Percentiles rank a stretch among this genome's conserved stretches.
These are phyloP conservation scores for Tranzscheliella williamsii DNA, from an alignment of 1,284 basidiomycete species.

Conservation along the genomic window DNA sequence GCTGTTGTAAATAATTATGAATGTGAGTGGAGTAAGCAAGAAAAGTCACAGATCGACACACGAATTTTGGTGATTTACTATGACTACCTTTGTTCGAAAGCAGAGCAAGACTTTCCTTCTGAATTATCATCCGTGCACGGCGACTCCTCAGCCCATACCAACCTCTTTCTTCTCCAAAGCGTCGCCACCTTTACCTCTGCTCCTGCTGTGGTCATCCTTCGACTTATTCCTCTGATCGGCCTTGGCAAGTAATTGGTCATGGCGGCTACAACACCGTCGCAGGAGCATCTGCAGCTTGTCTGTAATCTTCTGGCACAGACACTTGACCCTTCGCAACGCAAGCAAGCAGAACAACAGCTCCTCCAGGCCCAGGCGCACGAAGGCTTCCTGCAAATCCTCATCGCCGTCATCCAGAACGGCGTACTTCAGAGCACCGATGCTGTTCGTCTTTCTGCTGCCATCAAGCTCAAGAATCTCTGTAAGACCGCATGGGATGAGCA, in stretches of 20 bases:
- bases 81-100: too few species aligned
- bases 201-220: neutral
- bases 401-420: conserved; percentile 47
- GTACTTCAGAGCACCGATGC: conserved; percentile 25
- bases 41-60: too few species aligned
- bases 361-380: conserved; percentile 43
- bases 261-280: conserved; percentile 10
- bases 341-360: conserved; percentile 50
- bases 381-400: conserved; percentile 51
- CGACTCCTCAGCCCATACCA: too few species aligned
- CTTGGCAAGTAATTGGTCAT: neutral
- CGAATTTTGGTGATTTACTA: too few species aligned
- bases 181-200: neutral
- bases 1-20: too few species aligned
- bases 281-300: conserved; percentile 48
- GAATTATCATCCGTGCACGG: too few species aligned
- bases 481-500: conserved; percentile 54
- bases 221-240: neutral
- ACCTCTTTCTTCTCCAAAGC: too few species aligned
- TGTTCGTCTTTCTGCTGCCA: conserved; percentile 55
- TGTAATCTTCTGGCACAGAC: conserved; percentile 51
- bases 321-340: conserved; percentile 47
- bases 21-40: too few species aligned
- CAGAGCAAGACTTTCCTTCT: too few species aligned
- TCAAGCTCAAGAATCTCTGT: conserved; percentile 60